phyloP scores from a whole-genome alignment of 352 stramenopile species.

The Pythium dissotocum region DNA sequence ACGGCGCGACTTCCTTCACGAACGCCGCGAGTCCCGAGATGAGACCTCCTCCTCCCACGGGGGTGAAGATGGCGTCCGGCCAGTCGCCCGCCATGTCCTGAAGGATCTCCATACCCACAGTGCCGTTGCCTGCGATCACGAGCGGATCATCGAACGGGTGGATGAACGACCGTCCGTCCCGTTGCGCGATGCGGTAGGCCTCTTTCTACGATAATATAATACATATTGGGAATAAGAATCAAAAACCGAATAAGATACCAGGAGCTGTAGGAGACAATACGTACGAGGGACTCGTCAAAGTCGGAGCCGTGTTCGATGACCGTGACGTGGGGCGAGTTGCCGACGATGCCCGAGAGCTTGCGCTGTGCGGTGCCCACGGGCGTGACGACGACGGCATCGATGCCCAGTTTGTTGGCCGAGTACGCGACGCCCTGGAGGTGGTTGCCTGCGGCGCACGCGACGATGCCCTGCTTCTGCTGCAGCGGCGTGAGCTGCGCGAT shows the following conservation, averaged over 20 bases:
- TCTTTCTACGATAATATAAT: slow-evolving; percentile 64
- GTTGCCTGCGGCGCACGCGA: slow-evolving; percentile 91
- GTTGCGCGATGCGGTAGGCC: slow-evolving; percentile 88
- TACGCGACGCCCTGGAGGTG: slow-evolving; percentile 97
- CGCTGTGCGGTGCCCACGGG: slow-evolving; percentile 94
- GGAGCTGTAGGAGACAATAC: background rate
- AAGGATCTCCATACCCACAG: slow-evolving; percentile 94
- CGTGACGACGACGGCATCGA: slow-evolving; percentile 96
- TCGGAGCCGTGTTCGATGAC: slow-evolving; percentile 95
- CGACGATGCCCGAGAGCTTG: slow-evolving; percentile 70
- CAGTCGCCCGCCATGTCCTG: slow-evolving; percentile 87
- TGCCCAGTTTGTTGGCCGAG: slow-evolving; percentile 90
- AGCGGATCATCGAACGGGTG: slow-evolving; percentile 98
- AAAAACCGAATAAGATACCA: background rate
- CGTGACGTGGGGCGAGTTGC: slow-evolving; percentile 67
- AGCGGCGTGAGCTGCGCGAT: slow-evolving; percentile 92
- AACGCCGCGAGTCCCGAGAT: slow-evolving; percentile 95
- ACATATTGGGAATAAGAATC: background rate
- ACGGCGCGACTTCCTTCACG: slow-evolving; percentile 79
- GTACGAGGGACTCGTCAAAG: slow-evolving; percentile 93
- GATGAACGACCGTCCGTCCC: slow-evolving; percentile 93
- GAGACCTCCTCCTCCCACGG: slow-evolving; percentile 96
- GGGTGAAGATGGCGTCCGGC: slow-evolving; percentile 96
- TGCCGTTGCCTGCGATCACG: slow-evolving; percentile 98
- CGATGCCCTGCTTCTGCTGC: slow-evolving; percentile 80